Conservation (phyloP, 192 early-diverging fungal species). For the Chytriomyces hyalinus region DNA sequence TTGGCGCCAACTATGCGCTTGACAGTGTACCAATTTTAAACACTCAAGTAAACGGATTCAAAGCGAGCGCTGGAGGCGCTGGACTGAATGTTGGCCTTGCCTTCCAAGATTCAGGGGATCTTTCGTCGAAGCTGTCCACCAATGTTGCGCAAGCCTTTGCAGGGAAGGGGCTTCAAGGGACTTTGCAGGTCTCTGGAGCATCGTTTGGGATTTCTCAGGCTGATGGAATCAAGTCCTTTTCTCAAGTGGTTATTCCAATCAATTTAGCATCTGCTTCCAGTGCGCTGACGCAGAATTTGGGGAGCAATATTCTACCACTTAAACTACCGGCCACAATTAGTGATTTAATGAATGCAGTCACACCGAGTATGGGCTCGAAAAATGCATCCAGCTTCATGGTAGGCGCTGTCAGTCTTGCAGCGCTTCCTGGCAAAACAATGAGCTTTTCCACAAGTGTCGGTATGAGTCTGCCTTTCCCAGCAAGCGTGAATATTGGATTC, state of each 20-base stretch:
- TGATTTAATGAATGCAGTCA: conserved; percentile 16
- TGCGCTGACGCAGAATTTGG: neutral
- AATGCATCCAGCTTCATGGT: conserved; percentile 2
- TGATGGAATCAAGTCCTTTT: conserved; percentile 33
- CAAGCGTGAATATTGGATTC: conserved; percentile 36
- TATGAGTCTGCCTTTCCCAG: conserved; percentile 34
- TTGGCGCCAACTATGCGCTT: conserved; percentile 14
- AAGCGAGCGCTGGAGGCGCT: conserved; percentile 6
- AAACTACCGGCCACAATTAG: conserved; percentile 24
- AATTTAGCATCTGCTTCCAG: neutral
- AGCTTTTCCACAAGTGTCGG: conserved; percentile 33
- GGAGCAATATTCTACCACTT: conserved; percentile 16
- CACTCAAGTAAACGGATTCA: conserved; percentile 19
- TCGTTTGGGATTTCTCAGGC: conserved; percentile 10
- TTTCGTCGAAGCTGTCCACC: conserved; percentile 18
- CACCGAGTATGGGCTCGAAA: neutral
- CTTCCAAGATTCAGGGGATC: conserved; percentile 9
- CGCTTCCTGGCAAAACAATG: conserved; percentile 40
- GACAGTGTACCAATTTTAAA: conserved; percentile 11
- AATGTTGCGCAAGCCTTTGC: conserved; percentile 8
- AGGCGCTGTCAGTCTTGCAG: conserved; percentile 29
- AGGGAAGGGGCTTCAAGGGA: conserved; percentile 18
- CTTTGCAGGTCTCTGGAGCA: conserved; percentile 11
- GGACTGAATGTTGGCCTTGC: conserved; percentile 14
- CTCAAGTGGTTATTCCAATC: neutral